phyloP scores from a whole-genome alignment of 768 basidiomycete species.

The Baorangia bicolor region DNA sequence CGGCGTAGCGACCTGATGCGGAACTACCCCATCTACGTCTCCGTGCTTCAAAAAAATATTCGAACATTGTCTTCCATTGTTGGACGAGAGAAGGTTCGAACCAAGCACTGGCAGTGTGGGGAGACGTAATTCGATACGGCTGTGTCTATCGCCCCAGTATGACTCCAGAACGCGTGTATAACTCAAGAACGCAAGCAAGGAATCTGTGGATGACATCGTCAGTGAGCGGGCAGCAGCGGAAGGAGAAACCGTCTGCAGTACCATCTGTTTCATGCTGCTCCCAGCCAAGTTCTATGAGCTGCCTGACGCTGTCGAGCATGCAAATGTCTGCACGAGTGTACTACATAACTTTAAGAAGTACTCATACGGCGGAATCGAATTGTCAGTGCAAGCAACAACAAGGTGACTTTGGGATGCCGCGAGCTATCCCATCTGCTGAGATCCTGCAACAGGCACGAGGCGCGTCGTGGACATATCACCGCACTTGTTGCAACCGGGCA shows the following conservation, averaged over 20 bases:
- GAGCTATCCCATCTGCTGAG: no score
- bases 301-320: not conserved
- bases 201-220: not conserved
- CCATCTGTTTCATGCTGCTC: not conserved
- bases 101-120: conserved; percentile 1
- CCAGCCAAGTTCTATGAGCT: not conserved
- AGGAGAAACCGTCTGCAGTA: not conserved
- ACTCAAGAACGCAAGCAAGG: not conserved
- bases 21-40: not conserved
- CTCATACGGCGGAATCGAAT: no score
- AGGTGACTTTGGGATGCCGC: no score
- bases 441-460: no score
- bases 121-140: not conserved
- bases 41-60: not conserved
- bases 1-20: not conserved
- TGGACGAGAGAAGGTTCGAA: not conserved
- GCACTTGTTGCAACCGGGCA: no score
- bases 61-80: conserved; percentile 3
- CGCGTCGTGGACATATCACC: no score
- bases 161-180: not conserved
- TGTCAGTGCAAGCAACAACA: no score
- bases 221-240: not conserved
- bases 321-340: not conserved
- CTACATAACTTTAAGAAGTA: no score
- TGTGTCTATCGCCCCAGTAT: not conserved